Percentiles rank a stretch among this genome's conserved stretches.
Conservation (phyloP, 2,329 filamentous ascomycete species). For the Alternaria infectoria region DNA sequence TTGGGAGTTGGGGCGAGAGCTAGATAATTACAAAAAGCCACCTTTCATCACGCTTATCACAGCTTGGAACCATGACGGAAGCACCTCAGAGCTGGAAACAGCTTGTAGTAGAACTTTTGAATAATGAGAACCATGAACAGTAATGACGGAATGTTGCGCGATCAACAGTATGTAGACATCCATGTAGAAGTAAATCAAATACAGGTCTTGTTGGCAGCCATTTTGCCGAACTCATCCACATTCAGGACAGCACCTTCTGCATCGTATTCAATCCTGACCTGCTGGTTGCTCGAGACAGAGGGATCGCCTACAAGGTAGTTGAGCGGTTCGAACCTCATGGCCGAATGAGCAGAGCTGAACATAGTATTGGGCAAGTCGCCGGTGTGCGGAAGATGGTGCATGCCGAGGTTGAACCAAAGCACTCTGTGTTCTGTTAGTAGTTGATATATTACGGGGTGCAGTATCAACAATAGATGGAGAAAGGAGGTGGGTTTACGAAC, state of each 20-base stretch:
- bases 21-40: neutral
- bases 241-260: slow-evolving; percentile 3
- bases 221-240: slow-evolving; percentile 21
- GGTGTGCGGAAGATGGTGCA: slow-evolving; percentile 57
- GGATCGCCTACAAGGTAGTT: slow-evolving; percentile 55
- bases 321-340: slow-evolving; percentile 53
- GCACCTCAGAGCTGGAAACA: neutral
- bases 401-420: slow-evolving; percentile 60
- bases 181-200: neutral
- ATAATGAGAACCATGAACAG: neutral
- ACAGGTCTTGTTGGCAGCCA: neutral
- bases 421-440: slow-evolving; percentile 41
- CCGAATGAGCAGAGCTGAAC: slow-evolving; percentile 55
- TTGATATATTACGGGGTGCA: neutral
- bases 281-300: slow-evolving; percentile 50
- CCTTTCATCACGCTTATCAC: neutral
- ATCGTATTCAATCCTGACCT: slow-evolving; percentile 50
- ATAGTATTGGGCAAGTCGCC: slow-evolving; percentile 60
- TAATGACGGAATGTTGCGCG: neutral
- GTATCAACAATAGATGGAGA: neutral
- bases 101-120: neutral
- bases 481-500: slow-evolving; percentile 19
- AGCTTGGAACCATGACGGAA: neutral
- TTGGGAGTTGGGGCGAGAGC: neutral
- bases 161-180: neutral